These are phyloP conservation scores for Aspergillus ochraceoroseus DNA, from an alignment of 2,329 filamentous ascomycete species.

Conservation along the genomic window DNA sequence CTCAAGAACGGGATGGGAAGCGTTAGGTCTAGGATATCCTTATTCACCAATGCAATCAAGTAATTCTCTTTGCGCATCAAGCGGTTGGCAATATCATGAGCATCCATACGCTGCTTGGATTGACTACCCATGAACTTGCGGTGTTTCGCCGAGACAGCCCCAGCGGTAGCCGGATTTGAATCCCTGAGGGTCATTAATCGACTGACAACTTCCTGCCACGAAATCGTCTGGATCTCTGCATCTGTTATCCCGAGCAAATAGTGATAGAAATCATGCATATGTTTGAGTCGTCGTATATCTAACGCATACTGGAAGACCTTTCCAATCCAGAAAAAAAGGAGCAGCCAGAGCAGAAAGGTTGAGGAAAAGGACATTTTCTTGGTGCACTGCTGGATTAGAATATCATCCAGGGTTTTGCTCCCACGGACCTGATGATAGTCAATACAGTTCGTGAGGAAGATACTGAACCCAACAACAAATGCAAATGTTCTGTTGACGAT, in stretches of 20 bases:
- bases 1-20: slow-evolving; percentile 79
- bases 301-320: slow-evolving; percentile 69
- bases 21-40: slow-evolving; percentile 83
- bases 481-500: slow-evolving; percentile 59
- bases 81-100: slow-evolving; percentile 93
- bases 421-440: slow-evolving; percentile 69
- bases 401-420: slow-evolving; percentile 57
- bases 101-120: slow-evolving; percentile 89
- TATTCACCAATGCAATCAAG: slow-evolving; percentile 94
- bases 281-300: slow-evolving; percentile 66
- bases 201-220: slow-evolving; percentile 86
- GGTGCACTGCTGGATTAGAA: slow-evolving; percentile 71
- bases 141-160: slow-evolving; percentile 54
- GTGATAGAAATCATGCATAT: slow-evolving; percentile 81
- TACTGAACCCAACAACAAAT: slow-evolving; percentile 77
- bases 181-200: slow-evolving; percentile 80
- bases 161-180: slow-evolving; percentile 76
- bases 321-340: slow-evolving; percentile 79
- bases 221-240: slow-evolving; percentile 86
- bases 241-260: slow-evolving; percentile 77
- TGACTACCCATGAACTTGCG: slow-evolving; percentile 68
- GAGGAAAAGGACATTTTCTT: slow-evolving; percentile 67
- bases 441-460: slow-evolving; percentile 79
- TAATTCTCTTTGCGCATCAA: slow-evolving; percentile 97
- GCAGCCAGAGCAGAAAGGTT: slow-evolving; percentile 76